Conservation (phyloP, 495 filamentous ascomycete genomes). For the Achaetomiella virescens region DNA sequence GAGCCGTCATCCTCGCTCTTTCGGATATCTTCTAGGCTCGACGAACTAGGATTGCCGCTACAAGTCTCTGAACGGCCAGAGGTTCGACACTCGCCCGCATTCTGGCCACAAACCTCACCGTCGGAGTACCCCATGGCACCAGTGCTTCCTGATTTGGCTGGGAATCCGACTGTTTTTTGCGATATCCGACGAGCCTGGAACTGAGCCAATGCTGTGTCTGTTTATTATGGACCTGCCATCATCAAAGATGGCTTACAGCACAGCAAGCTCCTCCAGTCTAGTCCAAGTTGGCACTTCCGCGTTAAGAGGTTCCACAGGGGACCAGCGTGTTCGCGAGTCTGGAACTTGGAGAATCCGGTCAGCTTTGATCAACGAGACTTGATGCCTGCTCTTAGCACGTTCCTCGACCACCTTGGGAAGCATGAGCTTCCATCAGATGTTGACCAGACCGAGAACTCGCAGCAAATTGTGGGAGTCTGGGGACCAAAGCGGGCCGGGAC, state of each 20-base stretch:
- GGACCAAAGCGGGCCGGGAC: too few relatives aligned
- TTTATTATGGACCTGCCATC: neutral
- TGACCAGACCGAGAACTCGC: too few relatives aligned
- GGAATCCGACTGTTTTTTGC: neutral
- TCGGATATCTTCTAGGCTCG: neutral
- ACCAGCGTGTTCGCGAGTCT: neutral
- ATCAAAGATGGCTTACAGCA: neutral
- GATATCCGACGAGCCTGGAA: neutral
- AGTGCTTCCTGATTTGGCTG: neutral
- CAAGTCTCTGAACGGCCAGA: too few relatives aligned
- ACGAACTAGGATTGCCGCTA: neutral
- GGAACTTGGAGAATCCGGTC: neutral
- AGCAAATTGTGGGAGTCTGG: too few relatives aligned
- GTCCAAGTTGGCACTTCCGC: neutral
- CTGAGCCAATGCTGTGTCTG: neutral
- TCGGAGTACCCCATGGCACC: neutral
- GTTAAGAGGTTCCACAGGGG: neutral
- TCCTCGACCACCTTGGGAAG: too few relatives aligned
- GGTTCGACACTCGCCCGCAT: neutral
- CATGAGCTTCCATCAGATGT: too few relatives aligned
- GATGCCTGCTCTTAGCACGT: too few relatives aligned
- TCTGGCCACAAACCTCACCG: neutral
- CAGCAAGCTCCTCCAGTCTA: neutral
- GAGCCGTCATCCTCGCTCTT: slow-evolving; percentile 1
- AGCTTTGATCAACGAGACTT: too few relatives aligned